These are phyloP conservation scores for Suhomyces prunicola DNA, from an alignment of 805 yeast species.

Conservation along the genomic window DNA sequence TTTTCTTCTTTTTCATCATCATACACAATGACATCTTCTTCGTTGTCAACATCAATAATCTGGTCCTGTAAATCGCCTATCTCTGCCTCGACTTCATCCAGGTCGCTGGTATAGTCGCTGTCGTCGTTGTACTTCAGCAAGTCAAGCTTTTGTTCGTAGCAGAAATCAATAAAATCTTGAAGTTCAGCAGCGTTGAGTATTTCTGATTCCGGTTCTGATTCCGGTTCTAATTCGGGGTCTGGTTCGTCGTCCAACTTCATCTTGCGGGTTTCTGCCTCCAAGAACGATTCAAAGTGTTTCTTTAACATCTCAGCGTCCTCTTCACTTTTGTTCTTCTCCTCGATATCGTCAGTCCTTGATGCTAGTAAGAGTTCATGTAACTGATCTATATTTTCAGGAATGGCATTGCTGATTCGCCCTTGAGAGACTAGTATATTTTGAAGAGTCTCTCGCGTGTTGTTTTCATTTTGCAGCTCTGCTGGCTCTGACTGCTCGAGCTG, in stretches of 20 bases:
- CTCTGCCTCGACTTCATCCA: constrained; percentile 2
- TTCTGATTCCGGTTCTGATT: background rate
- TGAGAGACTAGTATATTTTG: constrained; percentile 1
- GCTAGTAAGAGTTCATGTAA: background rate
- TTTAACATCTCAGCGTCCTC: background rate
- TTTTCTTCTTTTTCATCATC: constrained; percentile 8
- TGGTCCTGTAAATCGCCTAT: background rate
- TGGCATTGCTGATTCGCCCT: background rate
- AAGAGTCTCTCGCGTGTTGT: constrained; percentile 1
- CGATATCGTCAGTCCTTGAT: background rate
- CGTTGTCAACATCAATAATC: constrained; percentile 12
- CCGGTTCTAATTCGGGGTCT: background rate
- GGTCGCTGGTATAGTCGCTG: constrained; percentile 1
- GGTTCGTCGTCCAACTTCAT: background rate
- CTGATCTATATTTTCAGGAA: background rate
- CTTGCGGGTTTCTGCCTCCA: background rate
- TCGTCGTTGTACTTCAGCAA: constrained; percentile 11
- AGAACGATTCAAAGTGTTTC: constrained; percentile 1
- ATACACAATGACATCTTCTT: constrained; percentile 10
- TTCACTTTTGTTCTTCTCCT: background rate
- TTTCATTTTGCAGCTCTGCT: background rate
- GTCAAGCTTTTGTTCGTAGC: constrained; percentile 4
- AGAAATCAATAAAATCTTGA: constrained; percentile 9
- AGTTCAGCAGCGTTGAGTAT: constrained; percentile 2
- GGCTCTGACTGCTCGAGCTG: background rate